Conservation (phyloP, 495 filamentous ascomycete genomes). For the Neurospora sp. region DNA sequence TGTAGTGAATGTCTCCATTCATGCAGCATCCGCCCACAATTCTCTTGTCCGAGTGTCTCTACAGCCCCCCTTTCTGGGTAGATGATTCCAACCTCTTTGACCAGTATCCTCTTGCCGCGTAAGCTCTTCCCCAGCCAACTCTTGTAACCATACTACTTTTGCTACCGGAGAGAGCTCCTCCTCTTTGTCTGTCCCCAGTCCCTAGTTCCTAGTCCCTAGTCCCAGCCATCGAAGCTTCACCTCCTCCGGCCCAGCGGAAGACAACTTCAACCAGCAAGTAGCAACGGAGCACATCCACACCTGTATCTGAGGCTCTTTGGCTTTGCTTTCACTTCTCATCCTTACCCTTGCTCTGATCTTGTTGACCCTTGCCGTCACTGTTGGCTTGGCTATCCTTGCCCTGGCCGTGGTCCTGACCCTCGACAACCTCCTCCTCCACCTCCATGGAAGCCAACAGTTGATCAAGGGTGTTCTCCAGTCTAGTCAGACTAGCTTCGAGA, state of each 20-base stretch:
- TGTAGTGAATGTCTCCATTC: not conserved
- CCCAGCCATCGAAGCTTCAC: not conserved
- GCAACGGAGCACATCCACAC: not conserved
- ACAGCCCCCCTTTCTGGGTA: not conserved
- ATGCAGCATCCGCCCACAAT: no score
- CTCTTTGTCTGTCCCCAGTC: not conserved
- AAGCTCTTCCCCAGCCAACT: not conserved
- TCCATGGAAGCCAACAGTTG: constrained; percentile 31
- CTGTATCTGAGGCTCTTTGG: not conserved
- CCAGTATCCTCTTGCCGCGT: not conserved
- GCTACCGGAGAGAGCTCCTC: not conserved
- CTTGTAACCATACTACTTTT: not conserved
- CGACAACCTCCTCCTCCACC: not conserved
- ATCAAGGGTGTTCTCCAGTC: constrained; percentile 44
- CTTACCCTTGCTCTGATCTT: not conserved
- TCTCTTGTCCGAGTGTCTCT: not conserved
- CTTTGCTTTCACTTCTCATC: not conserved
- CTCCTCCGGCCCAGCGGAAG: not conserved
- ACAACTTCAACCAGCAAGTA: not conserved
- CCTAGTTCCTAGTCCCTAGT: no score
- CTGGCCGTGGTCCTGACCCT: not conserved
- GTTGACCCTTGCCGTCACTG: not conserved
- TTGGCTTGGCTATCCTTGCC: not conserved
- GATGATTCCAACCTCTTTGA: not conserved
- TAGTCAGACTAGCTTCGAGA: constrained; percentile 43